Conservation (phyloP, 768 basidiomycete species). For the Zangia roseola region DNA sequence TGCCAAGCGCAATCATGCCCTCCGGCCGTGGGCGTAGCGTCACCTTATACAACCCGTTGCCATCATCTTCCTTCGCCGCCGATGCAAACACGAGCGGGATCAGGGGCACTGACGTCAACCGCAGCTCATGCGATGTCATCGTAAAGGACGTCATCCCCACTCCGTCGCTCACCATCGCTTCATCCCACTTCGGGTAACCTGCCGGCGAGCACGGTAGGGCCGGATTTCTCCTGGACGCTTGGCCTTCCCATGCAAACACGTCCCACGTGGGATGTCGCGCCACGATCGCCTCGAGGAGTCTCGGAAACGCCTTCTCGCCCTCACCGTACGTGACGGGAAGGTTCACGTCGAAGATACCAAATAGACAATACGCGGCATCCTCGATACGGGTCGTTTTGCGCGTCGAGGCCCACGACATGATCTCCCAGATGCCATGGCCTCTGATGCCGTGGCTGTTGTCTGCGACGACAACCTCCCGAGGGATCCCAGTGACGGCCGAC, state of each 20-base stretch:
- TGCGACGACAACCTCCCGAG: conserved; percentile 9
- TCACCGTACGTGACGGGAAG: conserved; percentile 30
- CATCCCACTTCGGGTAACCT: conserved; percentile 24
- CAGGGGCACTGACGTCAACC: conserved; percentile 18
- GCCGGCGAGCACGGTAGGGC: conserved; percentile 18
- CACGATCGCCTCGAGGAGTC: conserved; percentile 22
- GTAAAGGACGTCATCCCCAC: conserved; percentile 16
- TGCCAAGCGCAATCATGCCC: neutral
- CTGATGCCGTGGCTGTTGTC: conserved; percentile 21
- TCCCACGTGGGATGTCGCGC: conserved; percentile 18
- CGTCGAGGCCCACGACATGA: conserved; percentile 31
- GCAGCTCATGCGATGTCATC: conserved; percentile 15
- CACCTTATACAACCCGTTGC: conserved; percentile 7
- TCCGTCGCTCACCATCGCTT: conserved; percentile 2
- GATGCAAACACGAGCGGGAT: conserved; percentile 18
- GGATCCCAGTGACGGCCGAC: conserved; percentile 19
- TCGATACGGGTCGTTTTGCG: conserved; percentile 30
- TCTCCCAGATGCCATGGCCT: conserved; percentile 19
- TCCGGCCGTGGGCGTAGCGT: conserved; percentile 6
- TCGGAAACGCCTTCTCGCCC: conserved; percentile 29
- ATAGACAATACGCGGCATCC: conserved; percentile 29
- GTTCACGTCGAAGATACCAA: conserved; percentile 27
- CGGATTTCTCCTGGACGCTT: conserved; percentile 17
- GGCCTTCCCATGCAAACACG: conserved; percentile 25
- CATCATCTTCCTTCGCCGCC: neutral